Conservation (phyloP, 192 early-diverging fungal genomes). For the Gaertneriomyces semiglobifer region DNA sequence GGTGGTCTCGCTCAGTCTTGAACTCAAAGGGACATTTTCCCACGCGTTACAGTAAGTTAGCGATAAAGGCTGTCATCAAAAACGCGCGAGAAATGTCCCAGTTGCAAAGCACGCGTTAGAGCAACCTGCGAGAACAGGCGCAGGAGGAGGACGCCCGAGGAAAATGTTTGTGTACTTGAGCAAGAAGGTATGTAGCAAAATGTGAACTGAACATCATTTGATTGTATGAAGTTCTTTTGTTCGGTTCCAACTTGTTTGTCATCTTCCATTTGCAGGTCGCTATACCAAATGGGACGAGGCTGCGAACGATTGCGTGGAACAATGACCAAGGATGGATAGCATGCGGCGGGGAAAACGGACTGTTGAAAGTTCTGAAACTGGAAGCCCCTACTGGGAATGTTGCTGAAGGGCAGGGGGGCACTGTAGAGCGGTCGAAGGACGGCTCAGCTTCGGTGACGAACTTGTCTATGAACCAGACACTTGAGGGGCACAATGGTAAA, state of each 20-base stretch:
- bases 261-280: constrained; percentile 42
- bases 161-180: constrained; percentile 44
- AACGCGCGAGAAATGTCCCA: too few relatives aligned
- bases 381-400: constrained; percentile 32
- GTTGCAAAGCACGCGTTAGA: too few relatives aligned
- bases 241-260: background rate
- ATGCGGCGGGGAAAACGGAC: constrained; percentile 58
- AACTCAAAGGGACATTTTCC: too few relatives aligned
- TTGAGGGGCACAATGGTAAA: constrained; percentile 55
- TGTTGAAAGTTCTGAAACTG: constrained; percentile 62
- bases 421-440: constrained; percentile 15
- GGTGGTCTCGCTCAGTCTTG: too few relatives aligned
- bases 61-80: too few relatives aligned
- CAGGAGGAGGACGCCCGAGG: too few relatives aligned
- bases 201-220: background rate
- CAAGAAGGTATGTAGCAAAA: constrained; percentile 33
- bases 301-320: constrained; percentile 56
- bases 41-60: too few relatives aligned
- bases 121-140: too few relatives aligned
- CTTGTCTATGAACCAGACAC: constrained; percentile 62
- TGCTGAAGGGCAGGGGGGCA: constrained; percentile 22
- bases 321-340: constrained; percentile 65
- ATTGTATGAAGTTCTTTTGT: background rate
- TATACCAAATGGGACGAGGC: constrained; percentile 55
- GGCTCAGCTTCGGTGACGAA: constrained; percentile 35